Evolutionary conservation across 1,139 yeast genomes (phyloP).

Genomic region (Hansenula lynferdii): DNA sequence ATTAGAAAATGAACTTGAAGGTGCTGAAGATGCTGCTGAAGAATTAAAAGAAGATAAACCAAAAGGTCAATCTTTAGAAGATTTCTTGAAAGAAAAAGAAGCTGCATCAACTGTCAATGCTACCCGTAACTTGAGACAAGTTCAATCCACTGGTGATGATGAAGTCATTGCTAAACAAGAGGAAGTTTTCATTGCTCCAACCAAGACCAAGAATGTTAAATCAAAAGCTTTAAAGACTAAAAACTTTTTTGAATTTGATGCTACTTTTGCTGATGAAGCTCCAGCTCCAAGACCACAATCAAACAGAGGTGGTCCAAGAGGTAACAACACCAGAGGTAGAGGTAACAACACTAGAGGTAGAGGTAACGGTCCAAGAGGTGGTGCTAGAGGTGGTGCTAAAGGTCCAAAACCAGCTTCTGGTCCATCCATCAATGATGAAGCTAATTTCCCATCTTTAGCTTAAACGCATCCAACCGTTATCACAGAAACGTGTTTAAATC

Average conservation of each 20-base stretch:
- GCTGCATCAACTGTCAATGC: conserved; percentile 37
- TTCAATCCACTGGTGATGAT: conserved; percentile 37
- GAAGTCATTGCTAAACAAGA: conserved; percentile 55
- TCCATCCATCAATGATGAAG: conserved; percentile 38
- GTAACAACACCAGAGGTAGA: conserved; percentile 7
- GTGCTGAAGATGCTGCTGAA: conserved; percentile 48
- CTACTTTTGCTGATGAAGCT: conserved; percentile 50
- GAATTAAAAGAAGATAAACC: conserved; percentile 38
- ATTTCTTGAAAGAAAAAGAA: conserved; percentile 55
- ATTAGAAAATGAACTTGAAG: conserved; percentile 32
- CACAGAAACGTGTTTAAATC: no score
- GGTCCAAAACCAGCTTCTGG: conserved; percentile 40
- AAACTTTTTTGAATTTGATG: conserved; percentile 62
- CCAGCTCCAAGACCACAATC: conserved; percentile 14
- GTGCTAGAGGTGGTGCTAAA: conserved; percentile 23
- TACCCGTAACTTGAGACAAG: conserved; percentile 39
- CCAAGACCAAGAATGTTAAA: conserved; percentile 56
- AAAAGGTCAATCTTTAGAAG: conserved; percentile 56
- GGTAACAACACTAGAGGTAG: no score
- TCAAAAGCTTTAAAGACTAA: conserved; percentile 65
- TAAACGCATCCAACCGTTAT: background rate
- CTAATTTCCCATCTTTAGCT: conserved; percentile 28
- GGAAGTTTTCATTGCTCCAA: conserved; percentile 51
- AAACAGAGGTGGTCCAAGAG: conserved; percentile 13
- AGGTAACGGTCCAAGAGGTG: conserved; percentile 17